Evolutionary conservation across 176 grass and related monocot species (phyloP).

Genomic region (Carex scoparia): DNA sequence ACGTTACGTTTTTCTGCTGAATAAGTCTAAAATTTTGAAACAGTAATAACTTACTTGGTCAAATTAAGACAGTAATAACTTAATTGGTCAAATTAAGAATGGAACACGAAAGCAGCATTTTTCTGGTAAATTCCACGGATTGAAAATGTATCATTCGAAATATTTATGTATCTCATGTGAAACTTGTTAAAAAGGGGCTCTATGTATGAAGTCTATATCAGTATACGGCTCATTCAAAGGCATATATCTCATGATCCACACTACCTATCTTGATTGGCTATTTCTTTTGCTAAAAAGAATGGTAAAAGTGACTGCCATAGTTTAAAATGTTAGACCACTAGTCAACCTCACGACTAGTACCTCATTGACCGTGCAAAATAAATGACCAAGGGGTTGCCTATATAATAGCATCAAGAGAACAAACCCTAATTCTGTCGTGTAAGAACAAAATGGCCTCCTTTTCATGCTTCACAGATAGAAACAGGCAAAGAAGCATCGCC

Average conservation of each 20-base stretch:
- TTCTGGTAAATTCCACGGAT: not conserved
- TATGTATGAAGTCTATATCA: not conserved
- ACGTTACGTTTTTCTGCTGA: not conserved
- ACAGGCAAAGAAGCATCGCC: slow-evolving; percentile 23
- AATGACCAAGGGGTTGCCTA: not conserved
- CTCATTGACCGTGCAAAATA: not conserved
- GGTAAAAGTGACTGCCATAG: slow-evolving; percentile 6
- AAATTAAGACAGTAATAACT: not conserved
- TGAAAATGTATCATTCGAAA: not conserved
- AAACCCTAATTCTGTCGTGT: not conserved
- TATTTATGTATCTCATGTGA: not conserved
- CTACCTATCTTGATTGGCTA: slow-evolving; percentile 2
- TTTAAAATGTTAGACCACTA: slow-evolving; percentile 13
- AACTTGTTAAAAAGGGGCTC: slow-evolving; percentile 6
- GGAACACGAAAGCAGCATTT: not conserved
- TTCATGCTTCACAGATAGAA: slow-evolving; percentile 6
- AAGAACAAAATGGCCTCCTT: not conserved
- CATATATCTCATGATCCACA: slow-evolving; percentile 14
- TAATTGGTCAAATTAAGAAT: not conserved
- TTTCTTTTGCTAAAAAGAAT: not conserved
- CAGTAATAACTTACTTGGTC: not conserved
- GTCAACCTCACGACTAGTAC: slow-evolving; percentile 8
- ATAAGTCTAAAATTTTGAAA: not conserved
- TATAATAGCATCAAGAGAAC: slow-evolving; percentile 8
- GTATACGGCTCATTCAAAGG: not conserved